Conservation (phyloP, 225 moss, liverwort and hornwort species). For the Physcomitrellopsis africana region DNA sequence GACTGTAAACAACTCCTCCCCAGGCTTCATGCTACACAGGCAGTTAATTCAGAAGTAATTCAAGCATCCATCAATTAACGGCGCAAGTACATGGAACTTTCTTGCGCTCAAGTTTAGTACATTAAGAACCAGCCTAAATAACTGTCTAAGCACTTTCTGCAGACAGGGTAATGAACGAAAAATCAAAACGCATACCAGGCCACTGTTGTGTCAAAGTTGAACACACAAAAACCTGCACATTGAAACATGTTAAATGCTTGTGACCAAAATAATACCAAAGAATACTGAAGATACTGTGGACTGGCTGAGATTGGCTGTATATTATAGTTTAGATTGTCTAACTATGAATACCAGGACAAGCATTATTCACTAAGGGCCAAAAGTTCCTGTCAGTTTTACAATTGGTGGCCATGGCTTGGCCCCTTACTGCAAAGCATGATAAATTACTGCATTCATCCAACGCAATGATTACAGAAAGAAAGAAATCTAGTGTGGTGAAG, state of each 20-base stretch:
- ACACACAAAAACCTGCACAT: constrained; percentile 11
- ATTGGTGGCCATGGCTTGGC: too few relatives aligned
- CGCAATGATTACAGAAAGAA: too few relatives aligned
- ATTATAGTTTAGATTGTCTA: too few relatives aligned
- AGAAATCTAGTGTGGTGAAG: not conserved
- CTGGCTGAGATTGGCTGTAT: not conserved
- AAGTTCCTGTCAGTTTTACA: too few relatives aligned
- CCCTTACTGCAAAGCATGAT: too few relatives aligned
- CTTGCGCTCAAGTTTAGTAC: not conserved
- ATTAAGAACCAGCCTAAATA: not conserved
- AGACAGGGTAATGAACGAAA: not conserved
- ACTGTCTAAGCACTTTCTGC: not conserved
- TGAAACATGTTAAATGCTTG: not conserved
- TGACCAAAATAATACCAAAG: not conserved
- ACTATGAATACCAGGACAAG: too few relatives aligned
- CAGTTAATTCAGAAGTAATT: not conserved
- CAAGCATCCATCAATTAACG: not conserved
- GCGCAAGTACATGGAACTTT: not conserved
- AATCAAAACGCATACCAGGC: constrained; percentile 15
- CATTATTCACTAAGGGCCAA: too few relatives aligned
- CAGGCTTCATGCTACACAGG: constrained; percentile 51
- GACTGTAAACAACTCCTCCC: constrained; percentile 59
- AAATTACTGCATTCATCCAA: too few relatives aligned
- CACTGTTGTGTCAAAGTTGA: constrained; percentile 21
- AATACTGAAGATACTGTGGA: not conserved